These are phyloP conservation scores for Chlorella sp. DNA, from an alignment of 139 green algal genomes.

Conservation along the genomic window DNA sequence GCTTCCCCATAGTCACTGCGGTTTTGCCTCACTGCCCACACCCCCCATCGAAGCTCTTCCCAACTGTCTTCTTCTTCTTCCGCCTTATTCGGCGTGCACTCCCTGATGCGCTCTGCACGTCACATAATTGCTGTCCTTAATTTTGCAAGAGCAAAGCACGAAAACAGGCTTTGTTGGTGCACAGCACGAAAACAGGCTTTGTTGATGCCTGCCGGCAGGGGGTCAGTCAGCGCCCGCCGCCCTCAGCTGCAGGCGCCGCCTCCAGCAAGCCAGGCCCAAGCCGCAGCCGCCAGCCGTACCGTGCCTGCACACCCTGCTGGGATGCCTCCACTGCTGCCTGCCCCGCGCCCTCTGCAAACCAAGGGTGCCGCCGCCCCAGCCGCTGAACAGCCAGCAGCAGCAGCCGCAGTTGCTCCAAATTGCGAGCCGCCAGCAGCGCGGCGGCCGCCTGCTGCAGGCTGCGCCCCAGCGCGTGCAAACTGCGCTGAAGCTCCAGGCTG, in stretches of 20 bases:
- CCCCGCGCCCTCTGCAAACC: background rate
- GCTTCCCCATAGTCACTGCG: too few relatives aligned
- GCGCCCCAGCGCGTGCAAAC: background rate
- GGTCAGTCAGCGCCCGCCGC: too few relatives aligned
- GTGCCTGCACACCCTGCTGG: background rate
- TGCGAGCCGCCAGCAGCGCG: background rate
- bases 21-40: too few relatives aligned
- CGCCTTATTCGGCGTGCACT: too few relatives aligned
- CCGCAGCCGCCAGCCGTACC: conserved; percentile 21
- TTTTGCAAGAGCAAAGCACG: too few relatives aligned
- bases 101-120: too few relatives aligned
- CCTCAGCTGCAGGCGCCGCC: conserved; percentile 46
- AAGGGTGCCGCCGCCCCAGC: background rate
- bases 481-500: background rate
- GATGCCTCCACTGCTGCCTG: background rate
- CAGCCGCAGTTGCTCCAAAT: conserved; percentile 37
- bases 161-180: too few relatives aligned
- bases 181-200: too few relatives aligned
- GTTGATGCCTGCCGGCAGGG: too few relatives aligned
- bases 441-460: conserved; percentile 6
- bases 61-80: too few relatives aligned
- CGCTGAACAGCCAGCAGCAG: conserved; percentile 28
- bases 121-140: too few relatives aligned
- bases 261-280: background rate
- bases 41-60: too few relatives aligned